These are phyloP conservation scores for Cornus florida DNA, from an alignment of 148 eudicot species.

Conservation along the genomic window DNA sequence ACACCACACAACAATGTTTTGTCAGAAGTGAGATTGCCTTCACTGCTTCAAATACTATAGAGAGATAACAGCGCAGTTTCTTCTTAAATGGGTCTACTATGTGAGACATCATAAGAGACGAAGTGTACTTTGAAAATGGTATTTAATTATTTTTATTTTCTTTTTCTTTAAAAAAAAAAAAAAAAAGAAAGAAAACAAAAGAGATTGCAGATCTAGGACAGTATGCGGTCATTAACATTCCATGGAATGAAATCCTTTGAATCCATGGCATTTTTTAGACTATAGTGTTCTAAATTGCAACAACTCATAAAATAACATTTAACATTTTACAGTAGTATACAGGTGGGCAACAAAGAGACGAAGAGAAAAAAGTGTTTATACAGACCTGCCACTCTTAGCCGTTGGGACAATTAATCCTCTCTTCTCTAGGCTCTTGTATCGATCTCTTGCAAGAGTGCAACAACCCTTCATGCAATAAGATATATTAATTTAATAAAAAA, in stretches of 20 bases:
- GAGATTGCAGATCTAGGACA: background rate
- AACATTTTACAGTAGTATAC: too few species aligned
- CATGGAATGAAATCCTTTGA: background rate
- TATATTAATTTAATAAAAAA: background rate
- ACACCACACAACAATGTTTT: too few species aligned
- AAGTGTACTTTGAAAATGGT: background rate
- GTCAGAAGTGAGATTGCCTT: too few species aligned
- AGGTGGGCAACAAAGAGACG: background rate
- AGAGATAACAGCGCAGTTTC: too few species aligned
- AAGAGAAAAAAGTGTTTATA: background rate
- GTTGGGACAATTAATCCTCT: slow-evolving; percentile 83
- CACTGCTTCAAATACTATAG: too few species aligned
- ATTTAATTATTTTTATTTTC: background rate
- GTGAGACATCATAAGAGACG: background rate
- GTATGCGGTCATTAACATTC: background rate
- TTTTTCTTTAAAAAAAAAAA: background rate
- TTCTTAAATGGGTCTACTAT: too few species aligned
- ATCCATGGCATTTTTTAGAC: background rate
- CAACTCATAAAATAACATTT: background rate
- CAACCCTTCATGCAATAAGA: slow-evolving; percentile 63
- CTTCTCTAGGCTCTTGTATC: slow-evolving; percentile 92
- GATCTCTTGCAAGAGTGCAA: slow-evolving; percentile 81
- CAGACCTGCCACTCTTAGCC: slow-evolving; percentile 71
- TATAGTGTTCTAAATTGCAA: slow-evolving; percentile 3
- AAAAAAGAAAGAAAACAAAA: background rate